These are phyloP conservation scores for Sporobolomyces pararoseus DNA, from an alignment of 768 basidiomycete species.

Conservation along the genomic window DNA sequence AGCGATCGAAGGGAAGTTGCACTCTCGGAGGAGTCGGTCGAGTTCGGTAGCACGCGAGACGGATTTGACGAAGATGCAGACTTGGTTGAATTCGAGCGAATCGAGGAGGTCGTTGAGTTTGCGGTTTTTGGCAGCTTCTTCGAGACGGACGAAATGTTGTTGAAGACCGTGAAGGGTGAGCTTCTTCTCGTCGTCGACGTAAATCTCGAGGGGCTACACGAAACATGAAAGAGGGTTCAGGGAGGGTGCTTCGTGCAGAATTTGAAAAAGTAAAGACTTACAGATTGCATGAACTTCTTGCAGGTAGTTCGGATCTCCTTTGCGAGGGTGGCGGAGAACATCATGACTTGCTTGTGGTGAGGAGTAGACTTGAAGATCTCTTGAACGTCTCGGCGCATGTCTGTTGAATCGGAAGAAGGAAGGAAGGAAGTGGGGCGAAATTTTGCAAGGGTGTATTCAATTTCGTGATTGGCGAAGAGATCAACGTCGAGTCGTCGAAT, in stretches of 20 bases:
- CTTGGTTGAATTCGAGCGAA: slow-evolving; percentile 98
- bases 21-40: slow-evolving; percentile 90
- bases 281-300: slow-evolving; percentile 99
- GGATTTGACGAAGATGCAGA: slow-evolving; percentile 98
- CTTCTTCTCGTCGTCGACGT: slow-evolving; percentile 99
- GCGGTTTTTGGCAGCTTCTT: slow-evolving; percentile 91
- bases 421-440: not conserved
- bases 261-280: slow-evolving; percentile 53
- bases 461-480: no score
- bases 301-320: slow-evolving; percentile 97
- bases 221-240: not conserved
- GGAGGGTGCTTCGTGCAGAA: not conserved
- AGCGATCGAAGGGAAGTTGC: slow-evolving; percentile 96
- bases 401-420: slow-evolving; percentile 57
- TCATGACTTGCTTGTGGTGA: slow-evolving; percentile 99
- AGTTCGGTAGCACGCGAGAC: slow-evolving; percentile 93
- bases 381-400: slow-evolving; percentile 99
- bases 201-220: slow-evolving; percentile 89
- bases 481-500: not conserved
- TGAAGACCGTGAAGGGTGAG: slow-evolving; percentile 95
- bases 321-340: slow-evolving; percentile 97
- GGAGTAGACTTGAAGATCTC: slow-evolving; percentile 99
- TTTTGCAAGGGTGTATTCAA: no score
- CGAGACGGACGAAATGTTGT: slow-evolving; percentile 96
- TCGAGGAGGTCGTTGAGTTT: slow-evolving; percentile 94